Conservation (phyloP, 208 protist genomes). For the Leishmania braziliensis region DNA sequence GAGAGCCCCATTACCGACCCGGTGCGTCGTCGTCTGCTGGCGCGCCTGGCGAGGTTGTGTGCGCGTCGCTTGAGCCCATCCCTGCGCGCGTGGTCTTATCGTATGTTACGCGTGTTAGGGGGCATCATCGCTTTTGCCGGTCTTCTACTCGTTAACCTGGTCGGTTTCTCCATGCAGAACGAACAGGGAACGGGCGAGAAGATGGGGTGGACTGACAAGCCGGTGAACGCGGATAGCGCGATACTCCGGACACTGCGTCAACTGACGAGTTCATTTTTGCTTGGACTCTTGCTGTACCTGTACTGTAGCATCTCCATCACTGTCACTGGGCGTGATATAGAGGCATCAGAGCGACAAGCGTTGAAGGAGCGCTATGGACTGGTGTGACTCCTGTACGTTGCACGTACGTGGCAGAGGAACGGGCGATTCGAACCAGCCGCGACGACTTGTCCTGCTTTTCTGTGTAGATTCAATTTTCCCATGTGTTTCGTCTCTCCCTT, state of each 20-base stretch:
- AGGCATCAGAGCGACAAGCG: background rate
- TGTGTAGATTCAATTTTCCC: background rate
- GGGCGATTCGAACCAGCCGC: no score
- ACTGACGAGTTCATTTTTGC: background rate
- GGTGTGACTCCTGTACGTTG: background rate
- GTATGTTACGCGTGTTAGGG: conserved; percentile 28
- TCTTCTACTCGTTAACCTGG: conserved; percentile 66
- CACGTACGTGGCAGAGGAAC: no score
- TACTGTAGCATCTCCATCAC: conserved; percentile 2
- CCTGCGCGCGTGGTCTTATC: conserved; percentile 1
- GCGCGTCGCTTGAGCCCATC: no score
- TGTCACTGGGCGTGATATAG: background rate
- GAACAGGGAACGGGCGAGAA: background rate
- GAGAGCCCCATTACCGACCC: no score
- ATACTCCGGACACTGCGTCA: background rate
- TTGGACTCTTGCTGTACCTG: conserved; percentile 1
- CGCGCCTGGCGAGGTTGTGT: no score
- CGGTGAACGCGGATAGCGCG: conserved; percentile 1
- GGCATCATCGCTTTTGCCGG: conserved; percentile 38
- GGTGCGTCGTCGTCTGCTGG: no score
- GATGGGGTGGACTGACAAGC: background rate
- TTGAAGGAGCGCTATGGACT: background rate
- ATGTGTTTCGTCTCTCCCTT: background rate
- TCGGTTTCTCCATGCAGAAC: conserved; percentile 32
- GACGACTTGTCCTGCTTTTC: background rate